phyloP scores from a whole-genome alignment of 768 basidiomycete genomes.

The Tricholoma saponaceum region DNA sequence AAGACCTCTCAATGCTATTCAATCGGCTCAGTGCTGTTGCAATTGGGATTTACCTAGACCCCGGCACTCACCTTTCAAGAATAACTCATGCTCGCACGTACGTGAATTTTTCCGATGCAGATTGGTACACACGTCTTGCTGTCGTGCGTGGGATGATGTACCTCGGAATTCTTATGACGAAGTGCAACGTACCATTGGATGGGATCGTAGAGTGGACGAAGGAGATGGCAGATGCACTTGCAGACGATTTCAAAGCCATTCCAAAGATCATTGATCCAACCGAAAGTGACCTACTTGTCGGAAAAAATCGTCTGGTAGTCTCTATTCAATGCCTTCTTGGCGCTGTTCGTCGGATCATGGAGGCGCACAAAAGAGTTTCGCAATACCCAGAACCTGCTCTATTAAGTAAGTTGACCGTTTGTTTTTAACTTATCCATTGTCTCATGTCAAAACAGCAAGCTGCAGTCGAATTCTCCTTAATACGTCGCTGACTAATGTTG shows the following conservation, averaged over 20 bases:
- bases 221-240: slow-evolving; percentile 52
- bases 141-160: slow-evolving; percentile 73
- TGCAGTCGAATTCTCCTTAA: not conserved
- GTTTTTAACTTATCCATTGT: not conserved
- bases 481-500: slow-evolving; percentile 27
- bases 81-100: slow-evolving; percentile 66
- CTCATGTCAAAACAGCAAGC: not conserved
- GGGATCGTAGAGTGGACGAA: slow-evolving; percentile 61
- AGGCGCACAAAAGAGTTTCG: slow-evolving; percentile 26
- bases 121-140: slow-evolving; percentile 60
- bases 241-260: slow-evolving; percentile 46
- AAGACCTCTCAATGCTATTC: slow-evolving; percentile 70
- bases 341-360: slow-evolving; percentile 49
- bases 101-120: slow-evolving; percentile 61
- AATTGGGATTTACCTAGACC: slow-evolving; percentile 64
- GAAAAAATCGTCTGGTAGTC: not conserved
- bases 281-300: not conserved
- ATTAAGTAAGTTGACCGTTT: slow-evolving; percentile 13
- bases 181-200: slow-evolving; percentile 44
- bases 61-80: slow-evolving; percentile 43
- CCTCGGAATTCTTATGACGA: slow-evolving; percentile 58
- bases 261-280: slow-evolving; percentile 21
- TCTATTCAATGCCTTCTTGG: not conserved
- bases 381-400: slow-evolving; percentile 63
- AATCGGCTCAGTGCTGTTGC: slow-evolving; percentile 78